Conservation (phyloP, 352 stramenopile species). For the Pythium brassicae region DNA sequence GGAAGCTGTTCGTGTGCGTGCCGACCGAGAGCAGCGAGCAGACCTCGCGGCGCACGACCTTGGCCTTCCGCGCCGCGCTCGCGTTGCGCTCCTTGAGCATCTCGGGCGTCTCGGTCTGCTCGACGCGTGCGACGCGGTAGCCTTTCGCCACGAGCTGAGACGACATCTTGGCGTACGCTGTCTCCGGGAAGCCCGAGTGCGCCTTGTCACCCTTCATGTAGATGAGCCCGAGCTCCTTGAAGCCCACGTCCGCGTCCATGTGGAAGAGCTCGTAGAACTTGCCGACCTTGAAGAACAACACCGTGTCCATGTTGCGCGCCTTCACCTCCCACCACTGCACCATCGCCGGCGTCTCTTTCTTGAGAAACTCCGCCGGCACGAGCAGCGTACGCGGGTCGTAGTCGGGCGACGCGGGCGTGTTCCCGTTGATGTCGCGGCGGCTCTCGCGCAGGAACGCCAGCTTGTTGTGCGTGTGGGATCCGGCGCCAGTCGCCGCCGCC, state of each 20-base stretch:
- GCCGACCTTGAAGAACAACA: constrained; percentile 99
- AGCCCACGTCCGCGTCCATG: constrained; percentile 98
- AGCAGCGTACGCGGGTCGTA: constrained; percentile 93
- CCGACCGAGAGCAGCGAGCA: constrained; percentile 94
- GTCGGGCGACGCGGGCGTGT: constrained; percentile 71
- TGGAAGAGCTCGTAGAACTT: constrained; percentile 97
- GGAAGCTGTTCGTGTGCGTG: constrained; percentile 94
- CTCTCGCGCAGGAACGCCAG: constrained; percentile 86
- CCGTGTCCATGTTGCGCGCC: constrained; percentile 94
- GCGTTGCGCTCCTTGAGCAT: constrained; percentile 94
- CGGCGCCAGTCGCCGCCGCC: constrained; percentile 45
- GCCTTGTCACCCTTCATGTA: constrained; percentile 99
- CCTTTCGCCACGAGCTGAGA: constrained; percentile 93
- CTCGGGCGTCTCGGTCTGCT: constrained; percentile 99
- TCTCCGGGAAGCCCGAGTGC: constrained; percentile 98
- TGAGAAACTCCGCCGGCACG: constrained; percentile 84
- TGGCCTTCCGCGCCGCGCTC: constrained; percentile 60
- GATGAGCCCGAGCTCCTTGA: constrained; percentile 93
- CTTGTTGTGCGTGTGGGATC: constrained; percentile 89
- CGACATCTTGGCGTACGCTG: constrained; percentile 96
- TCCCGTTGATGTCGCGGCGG: constrained; percentile 87
- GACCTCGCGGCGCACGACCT: constrained; percentile 93
- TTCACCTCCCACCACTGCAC: constrained; percentile 99
- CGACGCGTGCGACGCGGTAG: constrained; percentile 97
- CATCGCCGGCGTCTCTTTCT: constrained; percentile 93